Evolutionary conservation across 345 rosid genomes (phyloP).

Genomic region (Conringia planisiliqua): DNA sequence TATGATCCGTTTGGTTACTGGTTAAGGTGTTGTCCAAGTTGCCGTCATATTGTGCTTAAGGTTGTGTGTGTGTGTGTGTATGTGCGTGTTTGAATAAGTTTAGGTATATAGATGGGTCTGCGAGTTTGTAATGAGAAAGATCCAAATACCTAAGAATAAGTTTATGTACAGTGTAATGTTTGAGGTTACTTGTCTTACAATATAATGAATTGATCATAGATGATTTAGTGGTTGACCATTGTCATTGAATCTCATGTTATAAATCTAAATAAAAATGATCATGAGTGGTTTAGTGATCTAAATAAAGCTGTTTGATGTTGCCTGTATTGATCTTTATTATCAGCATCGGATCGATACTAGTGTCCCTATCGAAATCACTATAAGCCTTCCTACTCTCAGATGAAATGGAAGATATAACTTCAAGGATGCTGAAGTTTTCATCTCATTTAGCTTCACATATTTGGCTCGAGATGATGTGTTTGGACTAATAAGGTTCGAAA

Average conservation of each 20-base stretch:
- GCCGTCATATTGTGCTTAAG: neutral
- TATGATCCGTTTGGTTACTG: neutral
- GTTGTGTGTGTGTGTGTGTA: neutral
- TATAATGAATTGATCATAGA: neutral
- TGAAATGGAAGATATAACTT: neutral
- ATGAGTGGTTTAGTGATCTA: too few relatives aligned
- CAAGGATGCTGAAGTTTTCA: too few relatives aligned
- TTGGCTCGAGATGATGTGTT: too few relatives aligned
- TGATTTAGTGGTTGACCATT: neutral
- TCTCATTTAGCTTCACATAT: too few relatives aligned
- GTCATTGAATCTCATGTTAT: neutral
- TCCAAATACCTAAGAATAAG: neutral
- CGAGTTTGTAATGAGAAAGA: neutral
- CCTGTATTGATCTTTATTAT: constrained; percentile 64
- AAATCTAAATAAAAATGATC: too few relatives aligned
- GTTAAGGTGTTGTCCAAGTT: neutral
- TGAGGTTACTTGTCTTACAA: neutral
- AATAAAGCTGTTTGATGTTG: too few relatives aligned
- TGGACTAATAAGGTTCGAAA: too few relatives aligned
- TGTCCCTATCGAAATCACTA: constrained; percentile 60
- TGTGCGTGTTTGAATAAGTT: neutral
- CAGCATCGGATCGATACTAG: constrained; percentile 55
- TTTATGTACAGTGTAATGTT: neutral
- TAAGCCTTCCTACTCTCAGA: constrained; percentile 2
- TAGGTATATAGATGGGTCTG: neutral